phyloP scores from a whole-genome alignment of 2,329 filamentous ascomycete genomes.

The Aurifilum marmelostoma region DNA sequence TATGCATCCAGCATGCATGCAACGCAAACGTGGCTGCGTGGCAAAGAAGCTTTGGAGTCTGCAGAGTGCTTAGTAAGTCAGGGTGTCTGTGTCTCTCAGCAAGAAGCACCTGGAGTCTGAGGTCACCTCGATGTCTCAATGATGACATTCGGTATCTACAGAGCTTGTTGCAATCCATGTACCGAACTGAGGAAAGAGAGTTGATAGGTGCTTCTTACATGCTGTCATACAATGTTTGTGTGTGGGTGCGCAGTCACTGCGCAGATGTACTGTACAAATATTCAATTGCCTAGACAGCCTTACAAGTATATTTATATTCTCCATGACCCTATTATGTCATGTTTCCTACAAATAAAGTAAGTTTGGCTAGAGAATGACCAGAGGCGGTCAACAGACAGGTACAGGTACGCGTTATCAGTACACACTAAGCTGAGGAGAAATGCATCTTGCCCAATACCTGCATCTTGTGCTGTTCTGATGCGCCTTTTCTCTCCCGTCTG shows the following conservation, averaged over 20 bases:
- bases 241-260: not conserved
- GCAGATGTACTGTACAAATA: not conserved
- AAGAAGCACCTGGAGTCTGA: not conserved
- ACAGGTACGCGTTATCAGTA: too few relatives aligned
- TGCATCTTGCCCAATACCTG: not conserved
- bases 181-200: too few relatives aligned
- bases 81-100: not conserved
- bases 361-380: not conserved
- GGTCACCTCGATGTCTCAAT: not conserved
- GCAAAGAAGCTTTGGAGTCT: not conserved
- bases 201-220: too few relatives aligned
- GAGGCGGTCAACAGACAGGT: not conserved
- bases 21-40: not conserved
- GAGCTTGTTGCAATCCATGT: too few relatives aligned
- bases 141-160: not conserved
- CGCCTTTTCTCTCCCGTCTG: not conserved
- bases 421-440: too few relatives aligned
- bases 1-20: not conserved
- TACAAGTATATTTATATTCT: not conserved
- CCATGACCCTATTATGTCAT: too few relatives aligned
- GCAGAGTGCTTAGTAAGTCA: not conserved
- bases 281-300: not conserved
- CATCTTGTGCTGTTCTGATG: not conserved
- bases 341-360: too few relatives aligned
- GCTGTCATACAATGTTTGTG: too few relatives aligned